Conservation (phyloP, 2,329 filamentous ascomycete genomes). For the Fusarium ramigenum region DNA sequence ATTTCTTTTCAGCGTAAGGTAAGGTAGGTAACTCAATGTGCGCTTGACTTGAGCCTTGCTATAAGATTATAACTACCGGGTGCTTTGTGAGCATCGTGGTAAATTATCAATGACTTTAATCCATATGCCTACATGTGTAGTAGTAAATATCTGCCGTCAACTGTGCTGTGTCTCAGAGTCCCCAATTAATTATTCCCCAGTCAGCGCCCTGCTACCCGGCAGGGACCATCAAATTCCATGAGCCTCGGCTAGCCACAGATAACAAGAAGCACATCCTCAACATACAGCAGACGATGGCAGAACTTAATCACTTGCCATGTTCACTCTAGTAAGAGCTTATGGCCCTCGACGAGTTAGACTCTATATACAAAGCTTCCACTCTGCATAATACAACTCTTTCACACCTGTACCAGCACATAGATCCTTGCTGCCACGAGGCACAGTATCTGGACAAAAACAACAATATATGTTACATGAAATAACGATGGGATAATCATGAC, state of each 20-base stretch:
- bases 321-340: not conserved
- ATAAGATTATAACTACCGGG: not conserved
- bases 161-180: not conserved
- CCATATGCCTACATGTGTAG: not conserved
- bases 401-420: slow-evolving; percentile 4
- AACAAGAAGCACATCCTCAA: not conserved
- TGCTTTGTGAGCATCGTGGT: not conserved
- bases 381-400: slow-evolving; percentile 17
- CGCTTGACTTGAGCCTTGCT: not conserved
- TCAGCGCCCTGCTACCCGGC: not conserved
- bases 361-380: slow-evolving; percentile 36
- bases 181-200: not conserved
- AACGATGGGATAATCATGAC: slow-evolving; percentile 36
- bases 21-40: not conserved
- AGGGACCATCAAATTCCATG: slow-evolving; percentile 1
- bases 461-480: slow-evolving; percentile 43
- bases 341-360: slow-evolving; percentile 18
- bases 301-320: not conserved
- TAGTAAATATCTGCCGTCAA: not conserved
- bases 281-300: not conserved
- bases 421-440: slow-evolving; percentile 35
- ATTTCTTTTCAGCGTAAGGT: not conserved
- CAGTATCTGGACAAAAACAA: slow-evolving; percentile 38
- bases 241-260: slow-evolving; percentile 11
- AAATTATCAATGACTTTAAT: not conserved